Conservation (phyloP, 2,329 filamentous ascomycete species). For the Arthroderma sp. region DNA sequence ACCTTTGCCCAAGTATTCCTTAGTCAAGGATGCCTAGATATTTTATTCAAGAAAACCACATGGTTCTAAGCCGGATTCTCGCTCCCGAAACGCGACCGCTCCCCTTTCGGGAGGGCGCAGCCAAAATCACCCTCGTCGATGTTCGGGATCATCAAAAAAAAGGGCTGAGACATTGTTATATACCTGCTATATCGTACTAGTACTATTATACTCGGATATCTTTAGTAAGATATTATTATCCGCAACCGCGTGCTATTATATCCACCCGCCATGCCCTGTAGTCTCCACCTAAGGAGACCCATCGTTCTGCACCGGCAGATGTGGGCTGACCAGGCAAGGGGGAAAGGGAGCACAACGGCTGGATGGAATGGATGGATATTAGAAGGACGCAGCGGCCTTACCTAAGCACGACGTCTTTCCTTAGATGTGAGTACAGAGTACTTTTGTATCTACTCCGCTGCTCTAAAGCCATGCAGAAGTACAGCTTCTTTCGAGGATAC, state of each 20-base stretch:
- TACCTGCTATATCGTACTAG: not conserved
- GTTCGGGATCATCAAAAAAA: not conserved
- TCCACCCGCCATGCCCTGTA: not conserved
- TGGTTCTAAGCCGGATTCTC: not conserved
- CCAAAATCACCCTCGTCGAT: not conserved
- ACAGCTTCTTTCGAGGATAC: too few relatives aligned
- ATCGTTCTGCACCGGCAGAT: constrained; percentile 2
- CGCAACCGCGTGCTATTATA: not conserved
- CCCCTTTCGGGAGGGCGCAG: not conserved
- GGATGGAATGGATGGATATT: not conserved
- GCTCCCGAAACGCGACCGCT: not conserved
- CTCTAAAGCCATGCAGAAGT: not conserved
- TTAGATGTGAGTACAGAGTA: too few relatives aligned
- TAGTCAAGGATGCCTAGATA: not conserved
- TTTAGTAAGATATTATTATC: not conserved
- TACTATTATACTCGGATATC: not conserved
- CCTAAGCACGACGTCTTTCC: not conserved
- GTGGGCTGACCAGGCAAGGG: not conserved
- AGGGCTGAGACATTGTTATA: not conserved
- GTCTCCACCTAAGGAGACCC: not conserved
- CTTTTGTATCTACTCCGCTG: not conserved
- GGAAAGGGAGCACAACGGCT: not conserved
- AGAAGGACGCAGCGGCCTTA: not conserved
- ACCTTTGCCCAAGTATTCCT: not conserved
- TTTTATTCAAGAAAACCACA: not conserved